Percentiles rank a stretch among this genome's conserved stretches.
phyloP scores from a whole-genome alignment of 208 protist genomes.

The Leishmania amazonensis region DNA sequence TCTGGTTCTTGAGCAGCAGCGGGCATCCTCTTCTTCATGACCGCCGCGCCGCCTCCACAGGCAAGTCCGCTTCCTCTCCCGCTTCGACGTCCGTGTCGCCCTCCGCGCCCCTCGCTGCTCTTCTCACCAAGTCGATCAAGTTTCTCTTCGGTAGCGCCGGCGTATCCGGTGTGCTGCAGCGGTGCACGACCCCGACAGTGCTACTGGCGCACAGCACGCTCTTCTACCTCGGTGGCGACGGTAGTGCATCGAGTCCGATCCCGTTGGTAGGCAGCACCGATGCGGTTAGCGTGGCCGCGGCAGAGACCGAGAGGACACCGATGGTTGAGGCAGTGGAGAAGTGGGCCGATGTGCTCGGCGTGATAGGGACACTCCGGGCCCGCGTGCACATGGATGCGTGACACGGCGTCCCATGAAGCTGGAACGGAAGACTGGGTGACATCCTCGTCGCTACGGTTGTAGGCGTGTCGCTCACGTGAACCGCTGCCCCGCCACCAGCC shows the following conservation, averaged over 20 bases:
- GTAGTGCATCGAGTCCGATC: not conserved
- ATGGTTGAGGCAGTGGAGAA: conserved; percentile 8
- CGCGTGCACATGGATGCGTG: not conserved
- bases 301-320: not conserved
- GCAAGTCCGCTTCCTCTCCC: not conserved
- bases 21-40: conserved; percentile 28
- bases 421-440: not conserved
- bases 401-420: not conserved
- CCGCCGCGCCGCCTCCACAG: not conserved
- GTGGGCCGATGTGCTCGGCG: conserved; percentile 17
- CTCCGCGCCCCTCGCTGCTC: not conserved
- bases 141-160: conserved; percentile 21
- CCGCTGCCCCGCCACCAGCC: not conserved
- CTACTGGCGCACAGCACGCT: conserved; percentile 53
- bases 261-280: not conserved
- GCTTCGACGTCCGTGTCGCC: not conserved
- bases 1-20: conserved; percentile 58
- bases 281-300: not conserved
- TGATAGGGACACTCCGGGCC: not conserved
- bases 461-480: not conserved
- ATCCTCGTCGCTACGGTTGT: not conserved
- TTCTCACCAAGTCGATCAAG: conserved; percentile 15
- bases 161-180: conserved; percentile 48
- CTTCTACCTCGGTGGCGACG: conserved; percentile 47
- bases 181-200: conserved; percentile 43